Base-by-base conservation (phyloP, 768 basidiomycete genomes). In the Rhizopogon vulgaris region DNA sequence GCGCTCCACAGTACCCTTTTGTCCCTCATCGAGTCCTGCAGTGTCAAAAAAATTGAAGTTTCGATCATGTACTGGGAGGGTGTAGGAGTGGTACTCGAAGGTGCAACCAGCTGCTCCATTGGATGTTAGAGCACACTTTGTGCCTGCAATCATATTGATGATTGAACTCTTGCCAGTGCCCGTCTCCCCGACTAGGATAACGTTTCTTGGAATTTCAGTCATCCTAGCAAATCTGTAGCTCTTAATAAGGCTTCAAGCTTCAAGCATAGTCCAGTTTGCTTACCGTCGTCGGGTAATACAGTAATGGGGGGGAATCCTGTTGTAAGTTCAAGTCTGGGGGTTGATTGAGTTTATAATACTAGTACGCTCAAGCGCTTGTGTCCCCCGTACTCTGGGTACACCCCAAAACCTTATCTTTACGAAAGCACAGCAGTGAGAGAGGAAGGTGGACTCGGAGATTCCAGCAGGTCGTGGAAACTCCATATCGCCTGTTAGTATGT, bases 181-280 rank as follows among this genome's bases (percentile, higher is more conserved):
- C 0, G 65, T 59, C 48, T 69, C 67, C 1, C 70, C 71, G 45
- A 72, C 69, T 8, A 72, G 15, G 15, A 72, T 55, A 22, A 70
- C 43, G 41, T 70, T 52, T 28, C 5, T 8, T 28, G 1, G 1
- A 28, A 28, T 3, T 28, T 28, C 28, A 28, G 5, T 7, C n/a
- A 22, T n/a, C n/a, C 22, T 40, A 11, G 11, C 11, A 22, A n/a
- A 40, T 40, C 22, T 22, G 28, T 28, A 2, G 8, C 28, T 28
- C 5, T 28, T 3, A 28, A 28, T 28, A 28, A 22, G 22, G 22
- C 22, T 8, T 28, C 5, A 28, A 28, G 28, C 28, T 28, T 3
- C 8, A 28, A 6, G 6, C 6, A 28, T 3, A 28, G 6, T 28
- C 8, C 28, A 28, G 28, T 6, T 15, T 28, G 6, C 25, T 7